These are phyloP conservation scores for Daedaleopsis sinensis DNA, from an alignment of 768 basidiomycete genomes.

Conservation along the genomic window DNA sequence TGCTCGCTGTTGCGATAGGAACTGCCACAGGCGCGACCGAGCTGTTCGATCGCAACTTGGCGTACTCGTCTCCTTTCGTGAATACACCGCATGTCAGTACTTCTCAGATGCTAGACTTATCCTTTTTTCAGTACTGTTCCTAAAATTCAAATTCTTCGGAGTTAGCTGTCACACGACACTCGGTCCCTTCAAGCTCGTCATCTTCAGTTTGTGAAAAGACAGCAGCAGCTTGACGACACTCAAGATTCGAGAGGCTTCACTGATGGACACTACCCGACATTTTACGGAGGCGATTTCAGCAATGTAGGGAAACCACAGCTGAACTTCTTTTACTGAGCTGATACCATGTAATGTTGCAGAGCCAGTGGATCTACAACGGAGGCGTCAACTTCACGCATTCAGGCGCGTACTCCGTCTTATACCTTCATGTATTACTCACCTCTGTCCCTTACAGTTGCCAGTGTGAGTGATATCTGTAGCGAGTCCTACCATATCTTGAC, in stretches of 20 bases:
- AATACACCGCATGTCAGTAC: slow-evolving; percentile 11
- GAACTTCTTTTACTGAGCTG: neutral
- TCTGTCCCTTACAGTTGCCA: slow-evolving; percentile 40
- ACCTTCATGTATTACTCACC: neutral
- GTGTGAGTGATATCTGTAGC: slow-evolving; percentile 35
- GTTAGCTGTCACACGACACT: slow-evolving; percentile 45
- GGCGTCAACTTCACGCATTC: slow-evolving; percentile 53
- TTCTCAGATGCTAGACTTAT: neutral
- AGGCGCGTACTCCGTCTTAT: slow-evolving; percentile 27
- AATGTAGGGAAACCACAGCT: slow-evolving; percentile 36
- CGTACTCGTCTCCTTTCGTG: slow-evolving; percentile 15
- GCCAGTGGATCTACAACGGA: slow-evolving; percentile 50
- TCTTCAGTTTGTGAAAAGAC: slow-evolving; percentile 29
- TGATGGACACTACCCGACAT: slow-evolving; percentile 54
- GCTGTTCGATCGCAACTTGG: slow-evolving; percentile 19
- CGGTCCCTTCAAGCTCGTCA: slow-evolving; percentile 40
- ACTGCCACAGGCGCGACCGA: slow-evolving; percentile 17
- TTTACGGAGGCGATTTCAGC: slow-evolving; percentile 51
- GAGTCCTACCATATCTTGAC: neutral
- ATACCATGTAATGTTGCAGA: slow-evolving; percentile 29
- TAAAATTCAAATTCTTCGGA: neutral
- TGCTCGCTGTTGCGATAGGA: slow-evolving; percentile 9
- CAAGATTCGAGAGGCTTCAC: slow-evolving; percentile 37
- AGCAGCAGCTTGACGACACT: slow-evolving; percentile 37
- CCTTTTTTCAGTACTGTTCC: too few species aligned